Base-by-base conservation (phyloP, 331 rosid species). In the Arachis monticola region DNA sequence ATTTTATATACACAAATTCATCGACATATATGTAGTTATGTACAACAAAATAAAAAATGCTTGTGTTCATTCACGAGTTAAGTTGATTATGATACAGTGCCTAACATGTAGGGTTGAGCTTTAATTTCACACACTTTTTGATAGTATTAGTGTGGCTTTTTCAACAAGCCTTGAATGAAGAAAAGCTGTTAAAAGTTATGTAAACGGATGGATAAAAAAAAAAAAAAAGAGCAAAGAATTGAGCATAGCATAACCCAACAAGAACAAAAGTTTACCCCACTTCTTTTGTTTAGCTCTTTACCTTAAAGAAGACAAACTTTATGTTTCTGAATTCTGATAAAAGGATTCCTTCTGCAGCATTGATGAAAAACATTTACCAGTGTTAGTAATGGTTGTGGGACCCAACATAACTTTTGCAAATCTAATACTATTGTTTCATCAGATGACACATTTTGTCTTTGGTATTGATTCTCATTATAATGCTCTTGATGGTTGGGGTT, bases 271-370 rank as follows among this genome's bases (percentile, higher is more conserved):
- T 42, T 3, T 55, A 7, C 3, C 38, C 45, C 66, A 57, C 65
- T 41, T 64, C 38, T 42, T 42, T 41, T 1, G n/a, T 11, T 17
- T 22, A 41, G 0, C 27, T 6, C 55, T 69, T 53, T 57, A 17
- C 63, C 32, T 42, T 17, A 30, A 70, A 57, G 55, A 64, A 64
- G 67, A 58, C 76, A 42, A 44, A 71, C 58, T 44, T 42, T 57
- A 64, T 64, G 69, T 13, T 64, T 41, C 69, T 8, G 35, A 7
- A 8, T 41, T 40, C 27, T 63, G 50, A 63, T 63, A 6, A 63
- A 62, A 5, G 10, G 11, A 62, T 35, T 61, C 67, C 47, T 61
- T 61, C 67, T 61, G 67, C 65, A 35, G 30, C 67, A 35, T 9
- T 35, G 9, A 17, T 61, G 46, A 35, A 61, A 5, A 1, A 38